Evolutionary conservation across 352 stramenopile species (phyloP), one percentile per base, ranked within the genome.

Genomic region (Globisporangium mamillatum): DNA sequence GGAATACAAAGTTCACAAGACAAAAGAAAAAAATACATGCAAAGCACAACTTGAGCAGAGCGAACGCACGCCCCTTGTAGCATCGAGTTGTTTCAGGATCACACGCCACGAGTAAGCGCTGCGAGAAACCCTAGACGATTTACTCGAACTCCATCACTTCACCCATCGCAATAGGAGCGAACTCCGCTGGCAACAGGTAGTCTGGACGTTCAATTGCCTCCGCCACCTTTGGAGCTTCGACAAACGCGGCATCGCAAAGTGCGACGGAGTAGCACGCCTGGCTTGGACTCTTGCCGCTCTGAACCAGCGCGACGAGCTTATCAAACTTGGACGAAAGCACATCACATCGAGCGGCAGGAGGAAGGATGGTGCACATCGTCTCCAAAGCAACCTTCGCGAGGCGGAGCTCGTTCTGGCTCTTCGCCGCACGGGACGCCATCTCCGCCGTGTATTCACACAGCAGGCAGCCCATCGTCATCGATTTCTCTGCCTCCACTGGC

Each of bases 371-470:
- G 74, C 88, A 95, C 75, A 95, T 87, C 1, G 86, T 89, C 68
- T 92, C 78, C 24, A 95, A 72, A 29, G 82, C 85, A 59, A 86
- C 27, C 75, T 93, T 93, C 0, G 80, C 80, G 44, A 92, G 67
- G 18, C 75, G 81, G 36, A 93, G 67, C 52, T 79, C 74, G 41
- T 78, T 84, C 34, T 86, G 70, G 60, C 81, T 73, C 32, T 79
- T 76, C 36, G 76, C 75, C 1, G 86, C 81, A 27, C 69, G 67
- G 54, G 77, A 66, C 61, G 93, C 67, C 2, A 92, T 68, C 46
- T 91, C 82, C 1, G 77, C 88, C 34, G 82, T 92, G 76, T 90
- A 90, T 68, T 95, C 84, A 36, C 88, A 95, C 56, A 94, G 80
- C 25, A 95, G 63, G 60, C 88, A 95, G 44, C 84, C 71, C 58